Base-by-base conservation (phyloP, 768 basidiomycete genomes). In the Suillus ampliporus region DNA sequence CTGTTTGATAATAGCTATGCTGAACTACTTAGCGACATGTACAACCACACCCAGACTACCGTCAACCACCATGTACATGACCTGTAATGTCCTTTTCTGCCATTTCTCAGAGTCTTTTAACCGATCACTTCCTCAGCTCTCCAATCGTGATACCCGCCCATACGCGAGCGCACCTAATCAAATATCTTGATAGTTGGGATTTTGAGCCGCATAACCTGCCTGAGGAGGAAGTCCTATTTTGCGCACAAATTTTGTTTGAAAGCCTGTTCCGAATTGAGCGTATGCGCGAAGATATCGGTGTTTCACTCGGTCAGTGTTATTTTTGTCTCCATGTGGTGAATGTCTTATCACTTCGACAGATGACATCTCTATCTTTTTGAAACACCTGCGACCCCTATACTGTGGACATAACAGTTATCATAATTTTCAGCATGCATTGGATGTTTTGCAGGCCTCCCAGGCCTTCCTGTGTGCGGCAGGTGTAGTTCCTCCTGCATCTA, bases 401-500 rank as follows among this genome's bases (percentile, higher is more conserved):
- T 91, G 95, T 64, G 83, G 86, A 57, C 88, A 89, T 62, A 98
- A 98, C 77, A 90, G 91, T 31, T 99, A 99, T 75, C 97, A 99
- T 82, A 99, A 99, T 72, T 99, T 97, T 73, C 89, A 94, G 64
- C 97, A 99, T 77, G 97, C 96, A 1, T 81, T 97, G 47, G 97
- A 99, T 75, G 97, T 99, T 17, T 84, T 99, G 23, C 97, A 99
- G 72, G 95, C 96, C 0, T 86, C 88, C 5, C 94, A 97, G 70
- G 87, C 86, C 23, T 98, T 95, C 78, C 82, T 99, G 28, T 84
- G 83, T 51, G 82, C 86, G 34, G 90, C 92, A 17, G 90, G 89
- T 35, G 84, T 91, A 72, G 92, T 95, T 0, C 97, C 97, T 3
- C 86, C 91, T 2, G 81, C 92, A 10, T 83, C 83, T 1, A 84